Base-by-base conservation (phyloP, 306 rosid species). In the Quercus rubra region DNA sequence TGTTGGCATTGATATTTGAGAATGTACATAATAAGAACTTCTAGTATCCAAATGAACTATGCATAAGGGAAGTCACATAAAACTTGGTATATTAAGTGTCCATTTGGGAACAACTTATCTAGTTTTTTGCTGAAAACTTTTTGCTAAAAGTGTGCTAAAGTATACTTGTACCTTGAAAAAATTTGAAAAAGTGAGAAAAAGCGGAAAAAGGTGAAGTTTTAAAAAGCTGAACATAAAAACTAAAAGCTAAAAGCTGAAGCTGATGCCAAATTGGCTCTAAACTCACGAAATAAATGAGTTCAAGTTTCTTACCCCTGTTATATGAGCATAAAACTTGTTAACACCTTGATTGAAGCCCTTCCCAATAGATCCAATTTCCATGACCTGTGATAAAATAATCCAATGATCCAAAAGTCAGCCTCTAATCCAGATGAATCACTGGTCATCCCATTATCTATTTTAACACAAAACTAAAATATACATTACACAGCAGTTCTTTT, bases 301-400 rank as follows among this genome's bases (percentile, higher is more conserved):
- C 20, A 13, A n/a, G 68, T 20, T 49, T 59, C 94, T 90, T 84
- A 94, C 98, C 97, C 90, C 91, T 56, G 89, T 75, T n/a, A 74
- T 75, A 75, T 94, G 98, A 76, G 93, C 92, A 70, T 80, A 91
- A 69, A 92, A 89, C 56, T 76, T 84, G 30, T 76, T 85, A 33
- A 46, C 88, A 30, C 91, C 97, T 80, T 85, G 86, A 81, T 49
- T 84, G 85, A 87, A 85, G 78, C 85, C 88, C 91, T 89, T 94
- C 67, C 98, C 97, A 56, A 94, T 89, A 79, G 97, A 90, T 64
- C 98, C 97, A 83, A 94, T 79, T 86, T 94, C 97, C 63, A 94
- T 63, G 62, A 92, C 85, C 98, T 94, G 83, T 54, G 55, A 49
- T 38, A 74, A 73, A 27, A 79, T 55, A 74, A 67, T 56, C 67